These are phyloP conservation scores for Mycosarcoma maydis DNA, from an alignment of 1,284 basidiomycete species.

Conservation along the genomic window DNA sequence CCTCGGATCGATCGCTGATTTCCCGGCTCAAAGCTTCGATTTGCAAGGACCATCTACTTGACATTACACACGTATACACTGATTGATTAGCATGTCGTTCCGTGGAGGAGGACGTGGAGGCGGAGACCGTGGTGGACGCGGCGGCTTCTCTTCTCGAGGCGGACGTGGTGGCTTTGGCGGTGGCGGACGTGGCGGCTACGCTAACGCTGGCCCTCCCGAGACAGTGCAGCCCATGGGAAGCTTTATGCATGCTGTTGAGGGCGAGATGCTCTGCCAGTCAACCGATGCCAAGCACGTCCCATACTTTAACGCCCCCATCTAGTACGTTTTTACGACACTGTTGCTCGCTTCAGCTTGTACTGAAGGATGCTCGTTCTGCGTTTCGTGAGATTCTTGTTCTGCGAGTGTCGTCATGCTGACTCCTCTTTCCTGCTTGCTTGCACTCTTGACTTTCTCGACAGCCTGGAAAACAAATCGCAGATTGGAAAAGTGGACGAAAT, in stretches of 20 bases:
- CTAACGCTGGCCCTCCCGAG: conserved; percentile 62
- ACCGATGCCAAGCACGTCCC: conserved; percentile 77
- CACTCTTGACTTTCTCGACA: conserved; percentile 5
- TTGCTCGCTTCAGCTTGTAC: too few species aligned
- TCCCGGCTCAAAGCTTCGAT: background rate
- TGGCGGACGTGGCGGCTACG: conserved; percentile 55
- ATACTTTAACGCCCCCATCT: conserved; percentile 99
- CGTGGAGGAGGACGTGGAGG: conserved; percentile 55
- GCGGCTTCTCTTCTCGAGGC: conserved; percentile 55
- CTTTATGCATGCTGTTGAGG: conserved; percentile 83
- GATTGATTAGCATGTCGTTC: conserved; percentile 52
- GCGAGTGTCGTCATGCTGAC: background rate
- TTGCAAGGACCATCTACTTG: background rate
- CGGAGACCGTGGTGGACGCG: conserved; percentile 52
- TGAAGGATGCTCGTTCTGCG: too few species aligned
- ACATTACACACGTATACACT: background rate
- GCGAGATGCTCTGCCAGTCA: conserved; percentile 95
- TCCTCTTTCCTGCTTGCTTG: background rate
- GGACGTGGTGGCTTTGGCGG: conserved; percentile 57
- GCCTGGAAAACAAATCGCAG: conserved; percentile 91
- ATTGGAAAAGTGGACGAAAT: conserved; percentile 98
- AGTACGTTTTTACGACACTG: conserved; percentile 70
- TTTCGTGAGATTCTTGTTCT: background rate
- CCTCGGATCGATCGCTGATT: too few species aligned
- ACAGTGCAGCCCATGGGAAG: conserved; percentile 64